Conservation (phyloP, 768 basidiomycete species). For the Boletus subparvulus region DNA sequence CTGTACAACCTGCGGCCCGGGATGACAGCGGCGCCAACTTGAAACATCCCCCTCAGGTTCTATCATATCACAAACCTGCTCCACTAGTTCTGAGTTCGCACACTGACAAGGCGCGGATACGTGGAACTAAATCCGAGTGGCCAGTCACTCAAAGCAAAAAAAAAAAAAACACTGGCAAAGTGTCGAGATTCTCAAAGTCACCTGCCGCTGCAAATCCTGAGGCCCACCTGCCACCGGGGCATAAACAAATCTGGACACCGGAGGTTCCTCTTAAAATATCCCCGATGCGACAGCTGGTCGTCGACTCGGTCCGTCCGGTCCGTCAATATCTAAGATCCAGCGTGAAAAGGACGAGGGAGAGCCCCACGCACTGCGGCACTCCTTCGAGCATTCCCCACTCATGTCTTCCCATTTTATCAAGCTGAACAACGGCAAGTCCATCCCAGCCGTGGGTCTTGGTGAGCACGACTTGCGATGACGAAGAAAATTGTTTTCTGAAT, state of each 20-base stretch:
- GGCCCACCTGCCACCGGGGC: not conserved
- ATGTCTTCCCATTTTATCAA: slow-evolving; percentile 49
- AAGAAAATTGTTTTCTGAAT: not conserved
- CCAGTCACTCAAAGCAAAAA: not conserved
- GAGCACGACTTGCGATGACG: slow-evolving; percentile 28
- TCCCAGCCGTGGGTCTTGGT: slow-evolving; percentile 63
- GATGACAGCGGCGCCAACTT: no score
- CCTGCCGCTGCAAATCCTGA: no score
- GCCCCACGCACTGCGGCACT: not conserved
- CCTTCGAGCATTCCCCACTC: not conserved
- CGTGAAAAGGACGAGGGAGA: not conserved
- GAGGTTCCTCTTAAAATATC: not conserved
- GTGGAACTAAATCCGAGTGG: not conserved
- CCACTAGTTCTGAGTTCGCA: not conserved
- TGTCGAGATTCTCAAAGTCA: not conserved
- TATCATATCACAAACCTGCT: no score
- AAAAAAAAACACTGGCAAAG: not conserved
- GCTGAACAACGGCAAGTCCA: slow-evolving; percentile 59
- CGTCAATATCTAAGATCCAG: slow-evolving; percentile 3
- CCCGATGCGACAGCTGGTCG: not conserved
- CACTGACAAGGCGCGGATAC: not conserved
- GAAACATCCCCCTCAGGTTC: no score
- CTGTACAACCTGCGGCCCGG: no score
- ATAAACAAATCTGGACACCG: not conserved
- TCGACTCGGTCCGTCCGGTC: slow-evolving; percentile 21